A percentile compares a stretch with the other conserved stretches of the same genome.
phyloP scores from a whole-genome alignment of 148 eudicot species.

The Arbutus unedo region DNA sequence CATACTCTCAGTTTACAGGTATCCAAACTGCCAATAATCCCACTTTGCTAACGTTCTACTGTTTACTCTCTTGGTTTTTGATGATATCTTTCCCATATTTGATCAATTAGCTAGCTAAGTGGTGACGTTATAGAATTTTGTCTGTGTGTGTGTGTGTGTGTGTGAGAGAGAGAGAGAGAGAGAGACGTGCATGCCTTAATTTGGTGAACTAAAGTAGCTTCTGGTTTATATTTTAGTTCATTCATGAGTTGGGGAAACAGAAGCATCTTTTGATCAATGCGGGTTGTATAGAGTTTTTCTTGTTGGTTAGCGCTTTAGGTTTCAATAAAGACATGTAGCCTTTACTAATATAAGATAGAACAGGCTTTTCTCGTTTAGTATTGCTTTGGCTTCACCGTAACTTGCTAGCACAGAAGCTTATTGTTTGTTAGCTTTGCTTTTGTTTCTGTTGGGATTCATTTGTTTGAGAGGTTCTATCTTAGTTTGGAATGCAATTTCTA shows the following conservation, averaged over 20 bases:
- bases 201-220: background rate
- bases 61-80: background rate
- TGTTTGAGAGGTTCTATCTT: background rate
- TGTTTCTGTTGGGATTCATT: background rate
- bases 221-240: background rate
- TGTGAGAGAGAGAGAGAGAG: background rate
- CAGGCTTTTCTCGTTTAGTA: no score
- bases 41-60: background rate
- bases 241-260: background rate
- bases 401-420: background rate
- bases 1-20: slow-evolving; percentile 17
- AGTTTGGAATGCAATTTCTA: background rate
- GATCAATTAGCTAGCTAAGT: background rate
- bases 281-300: background rate
- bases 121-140: background rate
- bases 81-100: background rate
- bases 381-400: no score
- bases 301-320: no score
- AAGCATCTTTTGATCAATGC: background rate
- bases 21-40: background rate
- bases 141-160: background rate
- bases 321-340: no score
- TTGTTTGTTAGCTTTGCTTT: background rate
- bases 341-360: no score
- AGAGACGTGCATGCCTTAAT: background rate